Percentiles rank a stretch among this genome's conserved stretches.
Conservation (phyloP, 208 protist species). For the Wallacemonas sp. region DNA sequence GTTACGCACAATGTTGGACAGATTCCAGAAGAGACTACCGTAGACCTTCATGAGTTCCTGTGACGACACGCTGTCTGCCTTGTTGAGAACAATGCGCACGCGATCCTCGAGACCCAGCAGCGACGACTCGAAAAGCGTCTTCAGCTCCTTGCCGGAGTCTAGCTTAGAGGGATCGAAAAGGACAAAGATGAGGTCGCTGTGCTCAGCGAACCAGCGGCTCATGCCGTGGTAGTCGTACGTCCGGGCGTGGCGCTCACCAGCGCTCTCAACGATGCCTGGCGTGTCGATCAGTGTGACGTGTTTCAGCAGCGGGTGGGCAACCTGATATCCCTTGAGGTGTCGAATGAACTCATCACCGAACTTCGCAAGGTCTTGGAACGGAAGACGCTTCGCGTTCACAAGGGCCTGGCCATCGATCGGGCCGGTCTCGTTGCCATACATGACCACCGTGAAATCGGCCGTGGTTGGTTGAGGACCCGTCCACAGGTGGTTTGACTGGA, state of each 20-base stretch:
- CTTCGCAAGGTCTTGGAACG: conserved; percentile 82
- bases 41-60: conserved; percentile 96
- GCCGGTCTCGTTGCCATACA: conserved; percentile 58
- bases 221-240: conserved; percentile 75
- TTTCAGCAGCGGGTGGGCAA: conserved; percentile 82
- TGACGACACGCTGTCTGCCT: conserved; percentile 89
- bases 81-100: conserved; percentile 95
- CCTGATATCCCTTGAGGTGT: conserved; percentile 84
- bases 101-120: conserved; percentile 90
- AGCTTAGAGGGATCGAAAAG: conserved; percentile 83
- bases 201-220: conserved; percentile 73
- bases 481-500: conserved; percentile 71
- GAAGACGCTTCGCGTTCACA: conserved; percentile 77
- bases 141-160: conserved; percentile 65
- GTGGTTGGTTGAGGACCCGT: conserved; percentile 81
- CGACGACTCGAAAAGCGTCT: conserved; percentile 53
- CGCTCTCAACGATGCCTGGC: conserved; percentile 72
- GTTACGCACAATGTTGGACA: conserved; percentile 92
- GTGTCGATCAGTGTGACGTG: conserved; percentile 74
- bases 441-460: conserved; percentile 70
- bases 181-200: conserved; percentile 77
- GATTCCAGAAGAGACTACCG: conserved; percentile 95
- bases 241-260: conserved; percentile 46
- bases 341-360: conserved; percentile 89
- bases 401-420: conserved; percentile 84